Evolutionary conservation across 805 yeast species (phyloP), one percentile per base, ranked within the genome.

Genomic region (Zygotorulaspora chibaensis): DNA sequence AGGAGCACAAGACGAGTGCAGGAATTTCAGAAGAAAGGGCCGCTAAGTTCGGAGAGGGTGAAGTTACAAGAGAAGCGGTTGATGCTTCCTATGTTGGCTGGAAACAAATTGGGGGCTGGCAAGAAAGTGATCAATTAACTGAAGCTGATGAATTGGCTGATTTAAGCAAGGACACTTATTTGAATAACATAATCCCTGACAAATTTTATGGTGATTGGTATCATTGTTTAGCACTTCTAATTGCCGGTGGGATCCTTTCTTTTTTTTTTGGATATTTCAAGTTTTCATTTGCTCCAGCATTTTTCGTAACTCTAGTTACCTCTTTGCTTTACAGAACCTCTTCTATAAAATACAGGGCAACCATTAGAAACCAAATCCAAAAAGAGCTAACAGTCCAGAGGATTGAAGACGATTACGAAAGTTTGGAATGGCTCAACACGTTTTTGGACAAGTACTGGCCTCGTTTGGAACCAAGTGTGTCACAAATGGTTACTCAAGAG

Each of bases 341-440:
- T 3, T 76, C 89, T 39, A 81, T 91, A 59, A 83, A 84, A 57
- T 83, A 90, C 68, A 79, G 97, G 60, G 74, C 82, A 8, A 61
- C 69, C 2, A 74, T 88, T 51, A 78, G 96, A 59, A 89, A 88
- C 51, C 81, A 79, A 46, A 84, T 93, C 25, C 90, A 88, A 60
- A 80, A 96, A 55, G 96, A 91, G 61, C 80, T 85, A 59, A 83
- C 93, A 13, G 80, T 88, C 38, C 80, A 79, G 59, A 77, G 77
- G 38, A 83, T 90, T 52, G 98, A 93, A 66, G 78, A 81, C 59
- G 97, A 91, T 63, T 83, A 83, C 54, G 99, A 93, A 69, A 76
- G 96, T 6, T 79, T 93, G 85, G 97, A 93, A 61, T 93, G 99
- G 99, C 72, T 87, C 54, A 93, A 93, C 66, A 79, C 80, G 20